Base-by-base conservation (phyloP, 2,329 filamentous ascomycete species). In the Fusarium fujikuroi region DNA sequence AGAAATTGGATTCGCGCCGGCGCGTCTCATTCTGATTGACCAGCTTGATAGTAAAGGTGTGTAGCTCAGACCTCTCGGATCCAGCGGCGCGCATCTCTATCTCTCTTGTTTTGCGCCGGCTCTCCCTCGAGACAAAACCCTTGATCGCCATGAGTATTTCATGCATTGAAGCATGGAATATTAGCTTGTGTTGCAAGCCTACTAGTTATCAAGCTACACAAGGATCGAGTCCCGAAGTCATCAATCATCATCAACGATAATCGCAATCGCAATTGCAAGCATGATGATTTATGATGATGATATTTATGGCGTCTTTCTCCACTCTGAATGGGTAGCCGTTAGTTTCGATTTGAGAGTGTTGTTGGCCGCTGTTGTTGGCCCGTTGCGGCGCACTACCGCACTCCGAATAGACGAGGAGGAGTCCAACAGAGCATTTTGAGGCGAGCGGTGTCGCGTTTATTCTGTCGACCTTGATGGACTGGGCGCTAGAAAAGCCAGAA, bases 261-360 rank as follows among this genome's bases (percentile, higher is more conserved):
- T 67, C 47, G 62, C 58, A 67, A 52, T 60, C 40, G 21, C 28
- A 46, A 43, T 61, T 19, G 19, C 50, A 70, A 67, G 70, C 70
- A 74, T 68, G 70, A 73, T 71, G 70, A 73, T 53, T 69, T 58
- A 73, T 71, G 66, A 73, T 73, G 70, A 72, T 72, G 69, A 60
- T 71, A 50, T 59, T 63, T 37, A 72, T 60, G 66, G 58, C 30
- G 67, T 53, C 36, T 40, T 63, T 74, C 70, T 63, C 75, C 70
- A 74, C 73, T 63, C 34, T 65, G 40, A 32, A 42, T 64, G 65
- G 52, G 30, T 69, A 65, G 70, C 53, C 49, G 50, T 70, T 73
- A 73, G 69, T 63, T 70, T 66, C 52, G 54, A 28, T 44, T 60
- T 46, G 62, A 19, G 42, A 46, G 59, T 69, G 58, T 40, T 67